Evolutionary conservation across 2,329 filamentous ascomycete species (phyloP).

Genomic region (Gaeumannomyces tritici): DNA sequence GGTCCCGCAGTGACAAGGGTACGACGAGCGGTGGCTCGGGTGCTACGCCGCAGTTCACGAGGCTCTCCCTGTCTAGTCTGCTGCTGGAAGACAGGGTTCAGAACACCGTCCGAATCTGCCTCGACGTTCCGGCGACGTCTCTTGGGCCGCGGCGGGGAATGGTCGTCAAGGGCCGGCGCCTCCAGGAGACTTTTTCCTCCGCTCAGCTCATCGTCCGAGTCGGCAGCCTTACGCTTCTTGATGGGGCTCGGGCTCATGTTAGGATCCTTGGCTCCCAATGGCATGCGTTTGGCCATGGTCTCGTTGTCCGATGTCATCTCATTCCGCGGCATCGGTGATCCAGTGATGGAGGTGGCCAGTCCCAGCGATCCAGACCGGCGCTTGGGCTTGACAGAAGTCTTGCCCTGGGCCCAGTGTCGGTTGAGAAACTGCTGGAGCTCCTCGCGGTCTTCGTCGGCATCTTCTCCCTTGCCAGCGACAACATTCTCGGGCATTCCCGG

Average conservation of each 20-base stretch:
- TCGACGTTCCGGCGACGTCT: constrained; percentile 20
- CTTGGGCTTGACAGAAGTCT: constrained; percentile 8
- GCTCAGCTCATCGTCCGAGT: constrained; percentile 9
- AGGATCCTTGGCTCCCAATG: constrained; percentile 22
- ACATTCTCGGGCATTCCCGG: neutral
- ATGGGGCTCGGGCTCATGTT: constrained; percentile 26
- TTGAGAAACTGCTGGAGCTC: constrained; percentile 24
- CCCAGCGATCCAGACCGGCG: constrained; percentile 17
- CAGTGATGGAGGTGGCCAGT: constrained; percentile 16
- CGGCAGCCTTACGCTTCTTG: constrained; percentile 26
- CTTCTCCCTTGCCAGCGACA: neutral
- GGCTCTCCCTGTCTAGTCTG: neutral
- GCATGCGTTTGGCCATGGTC: constrained; percentile 11
- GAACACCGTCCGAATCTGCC: constrained; percentile 14
- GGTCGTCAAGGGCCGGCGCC: constrained; percentile 16
- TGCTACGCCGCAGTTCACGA: constrained; percentile 13
- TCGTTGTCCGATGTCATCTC: constrained; percentile 6
- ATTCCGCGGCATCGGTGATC: constrained; percentile 18
- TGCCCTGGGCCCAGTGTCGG: constrained; percentile 18
- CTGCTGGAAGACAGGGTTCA: constrained; percentile 15
- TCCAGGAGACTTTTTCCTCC: constrained; percentile 10
- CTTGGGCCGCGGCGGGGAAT: constrained; percentile 16
- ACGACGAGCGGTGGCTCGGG: constrained; percentile 11
- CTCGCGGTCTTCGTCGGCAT: constrained; percentile 14
- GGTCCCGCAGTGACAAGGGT: constrained; percentile 14